Percentiles rank a stretch among this genome's conserved stretches.
phyloP scores from a whole-genome alignment of 257 asterid species.

The Solanum pimpinellifolium region DNA sequence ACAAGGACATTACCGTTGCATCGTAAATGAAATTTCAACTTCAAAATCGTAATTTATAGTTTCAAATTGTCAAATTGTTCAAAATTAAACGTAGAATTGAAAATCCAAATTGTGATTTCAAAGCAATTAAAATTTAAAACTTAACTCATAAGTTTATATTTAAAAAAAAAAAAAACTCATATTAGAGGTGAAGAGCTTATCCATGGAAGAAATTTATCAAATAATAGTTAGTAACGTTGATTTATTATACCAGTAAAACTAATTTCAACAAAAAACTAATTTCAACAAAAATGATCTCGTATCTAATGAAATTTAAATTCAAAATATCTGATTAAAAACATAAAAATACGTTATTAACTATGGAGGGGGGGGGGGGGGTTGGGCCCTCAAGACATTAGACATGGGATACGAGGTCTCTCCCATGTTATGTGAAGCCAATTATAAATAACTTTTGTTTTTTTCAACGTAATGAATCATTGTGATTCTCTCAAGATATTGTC shows the following conservation, averaged over 20 bases:
- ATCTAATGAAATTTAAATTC: too few species aligned
- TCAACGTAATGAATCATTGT: background rate
- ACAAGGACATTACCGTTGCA: background rate
- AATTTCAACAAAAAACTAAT: too few species aligned
- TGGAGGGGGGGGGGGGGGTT: background rate
- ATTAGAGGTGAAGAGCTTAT: too few species aligned
- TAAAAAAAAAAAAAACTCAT: background rate
- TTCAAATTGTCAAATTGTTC: background rate
- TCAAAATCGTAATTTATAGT: background rate
- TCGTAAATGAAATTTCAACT: background rate
- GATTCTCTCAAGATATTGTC: background rate
- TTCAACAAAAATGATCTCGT: too few species aligned
- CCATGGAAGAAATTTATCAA: background rate
- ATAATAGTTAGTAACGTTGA: background rate
- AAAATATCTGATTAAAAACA: too few species aligned
- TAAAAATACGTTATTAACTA: background rate
- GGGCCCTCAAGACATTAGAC: background rate
- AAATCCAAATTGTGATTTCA: background rate
- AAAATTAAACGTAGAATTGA: background rate
- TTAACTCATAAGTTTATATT: background rate
- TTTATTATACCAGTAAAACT: too few species aligned
- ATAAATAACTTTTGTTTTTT: background rate
- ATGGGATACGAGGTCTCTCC: background rate
- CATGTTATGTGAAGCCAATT: background rate
- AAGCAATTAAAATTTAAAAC: background rate